A percentile compares a stretch with the other conserved stretches of the same genome.
Evolutionary conservation across 2,329 filamentous ascomycete genomes (phyloP).

Genomic region (Xylariaceae sp.): DNA sequence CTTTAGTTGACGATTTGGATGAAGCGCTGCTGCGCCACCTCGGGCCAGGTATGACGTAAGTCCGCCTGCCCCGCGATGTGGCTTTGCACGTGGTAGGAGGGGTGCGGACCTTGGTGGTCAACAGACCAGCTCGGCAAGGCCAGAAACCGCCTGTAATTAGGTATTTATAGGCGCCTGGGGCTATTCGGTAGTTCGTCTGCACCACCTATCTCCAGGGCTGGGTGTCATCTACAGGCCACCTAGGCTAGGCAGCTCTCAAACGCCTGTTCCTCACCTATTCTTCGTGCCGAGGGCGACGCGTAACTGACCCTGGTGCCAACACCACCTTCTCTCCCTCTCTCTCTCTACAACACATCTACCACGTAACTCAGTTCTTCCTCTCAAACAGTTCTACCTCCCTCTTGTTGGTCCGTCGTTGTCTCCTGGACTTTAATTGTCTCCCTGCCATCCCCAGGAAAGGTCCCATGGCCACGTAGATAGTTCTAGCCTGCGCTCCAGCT

Average conservation of each 20-base stretch:
- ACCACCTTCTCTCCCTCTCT: background rate
- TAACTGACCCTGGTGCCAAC: background rate
- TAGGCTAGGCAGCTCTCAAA: background rate
- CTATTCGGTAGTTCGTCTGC: no score
- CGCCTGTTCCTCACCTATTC: no score
- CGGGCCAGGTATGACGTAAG: conserved; percentile 12
- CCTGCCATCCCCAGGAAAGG: background rate
- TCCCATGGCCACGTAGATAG: conserved; percentile 16
- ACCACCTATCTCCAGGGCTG: background rate
- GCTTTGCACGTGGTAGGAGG: conserved; percentile 11
- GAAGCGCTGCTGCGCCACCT: conserved; percentile 11
- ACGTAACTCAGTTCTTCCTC: conserved; percentile 1
- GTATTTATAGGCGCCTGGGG: no score
- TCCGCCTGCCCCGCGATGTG: conserved; percentile 17
- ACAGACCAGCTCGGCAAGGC: background rate
- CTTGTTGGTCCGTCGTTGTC: background rate
- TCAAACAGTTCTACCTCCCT: background rate
- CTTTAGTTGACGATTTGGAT: background rate
- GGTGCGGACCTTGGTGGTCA: conserved; percentile 11
- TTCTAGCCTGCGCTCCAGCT: background rate
- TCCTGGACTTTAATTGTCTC: background rate
- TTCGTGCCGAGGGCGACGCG: background rate
- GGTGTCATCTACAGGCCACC: no score
- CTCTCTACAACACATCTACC: conserved; percentile 4
- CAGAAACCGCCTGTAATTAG: no score